Conservation (phyloP, 306 rosid species). For the Potentilla sterilis region DNA sequence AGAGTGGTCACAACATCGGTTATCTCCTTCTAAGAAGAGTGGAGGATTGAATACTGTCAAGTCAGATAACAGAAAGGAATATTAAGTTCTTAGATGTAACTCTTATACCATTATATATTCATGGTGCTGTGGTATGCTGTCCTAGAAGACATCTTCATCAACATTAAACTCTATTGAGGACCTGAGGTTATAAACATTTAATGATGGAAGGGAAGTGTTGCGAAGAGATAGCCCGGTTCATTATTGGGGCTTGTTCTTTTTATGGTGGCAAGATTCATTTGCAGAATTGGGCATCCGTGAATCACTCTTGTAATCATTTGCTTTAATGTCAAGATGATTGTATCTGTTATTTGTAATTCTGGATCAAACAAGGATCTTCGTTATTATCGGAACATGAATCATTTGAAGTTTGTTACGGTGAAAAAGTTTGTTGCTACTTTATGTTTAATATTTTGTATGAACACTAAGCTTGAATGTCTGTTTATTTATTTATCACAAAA, state of each 20-base stretch:
- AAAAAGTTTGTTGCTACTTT: too few species aligned
- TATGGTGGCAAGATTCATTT: neutral
- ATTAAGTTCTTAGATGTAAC: neutral
- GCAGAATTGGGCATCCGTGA: neutral
- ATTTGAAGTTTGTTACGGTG: too few species aligned
- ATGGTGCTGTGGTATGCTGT: neutral
- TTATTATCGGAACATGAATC: too few species aligned
- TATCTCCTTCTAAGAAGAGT: slow-evolving; percentile 50
- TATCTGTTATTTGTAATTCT: neutral
- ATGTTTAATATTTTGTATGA: too few species aligned
- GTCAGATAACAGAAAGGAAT: neutral
- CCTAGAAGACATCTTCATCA: neutral
- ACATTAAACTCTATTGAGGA: neutral
- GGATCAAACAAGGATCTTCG: neutral
- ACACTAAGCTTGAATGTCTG: too few species aligned
- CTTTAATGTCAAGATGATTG: neutral
- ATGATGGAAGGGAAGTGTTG: neutral
- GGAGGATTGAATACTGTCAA: neutral
- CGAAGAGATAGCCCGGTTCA: neutral
- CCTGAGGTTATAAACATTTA: neutral
- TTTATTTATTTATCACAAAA: neutral
- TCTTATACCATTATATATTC: neutral
- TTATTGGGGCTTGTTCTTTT: neutral
- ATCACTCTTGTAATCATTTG: neutral
- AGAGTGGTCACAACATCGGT: slow-evolving; percentile 78